Evolutionary conservation across 202 grass and related monocot genomes (phyloP), one percentile per base, ranked within the genome.

Genomic region (Carex sylvatica): DNA sequence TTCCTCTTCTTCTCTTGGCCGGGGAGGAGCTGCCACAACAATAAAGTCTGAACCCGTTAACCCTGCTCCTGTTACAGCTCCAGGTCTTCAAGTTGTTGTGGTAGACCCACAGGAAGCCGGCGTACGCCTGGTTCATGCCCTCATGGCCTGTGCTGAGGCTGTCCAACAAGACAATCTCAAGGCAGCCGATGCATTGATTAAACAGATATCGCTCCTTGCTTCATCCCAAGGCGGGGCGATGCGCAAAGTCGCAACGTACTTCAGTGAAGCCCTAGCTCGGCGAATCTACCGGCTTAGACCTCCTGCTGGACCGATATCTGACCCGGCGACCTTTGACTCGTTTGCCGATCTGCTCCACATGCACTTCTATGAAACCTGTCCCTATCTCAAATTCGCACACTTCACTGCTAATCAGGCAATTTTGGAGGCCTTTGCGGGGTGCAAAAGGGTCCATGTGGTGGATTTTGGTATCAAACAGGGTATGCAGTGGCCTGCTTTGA

Each of bases 381-480:
- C 95, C 72, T 98, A 98, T 86, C 92, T 98, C 88, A 98, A 98
- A 86, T 98, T 98, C 54, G 95, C 95, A 26, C 95, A 98, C 84
- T 98, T 98, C 87, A 95, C 95, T 44, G 95, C 95, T 0, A 98
- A 98, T 74, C 95, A 98, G 71, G 95, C 95, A n/a, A 94, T 98
- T 83, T 89, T 98, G 28, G 95, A 98, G 85, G 95, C 92, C 23
- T 98, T 98, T 80, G 87, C 88, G 0, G 90, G 95, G 56, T 94
- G 90, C 87, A 88, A 88, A 35, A 88, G 95, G 66, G 92, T 98
- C 23, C 95, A 97, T 85, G 92, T 97, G 81, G 60, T 97, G n/a
- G 95, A 97, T 85, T 97, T 97, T 69, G 90, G 95, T 63, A 91
- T 94, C 88, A 97, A 91, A 87, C 92, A 94, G 69, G 95, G 95